Base-by-base conservation (phyloP, 2,329 filamentous ascomycete species). In the Gnomoniopsis sp. region DNA sequence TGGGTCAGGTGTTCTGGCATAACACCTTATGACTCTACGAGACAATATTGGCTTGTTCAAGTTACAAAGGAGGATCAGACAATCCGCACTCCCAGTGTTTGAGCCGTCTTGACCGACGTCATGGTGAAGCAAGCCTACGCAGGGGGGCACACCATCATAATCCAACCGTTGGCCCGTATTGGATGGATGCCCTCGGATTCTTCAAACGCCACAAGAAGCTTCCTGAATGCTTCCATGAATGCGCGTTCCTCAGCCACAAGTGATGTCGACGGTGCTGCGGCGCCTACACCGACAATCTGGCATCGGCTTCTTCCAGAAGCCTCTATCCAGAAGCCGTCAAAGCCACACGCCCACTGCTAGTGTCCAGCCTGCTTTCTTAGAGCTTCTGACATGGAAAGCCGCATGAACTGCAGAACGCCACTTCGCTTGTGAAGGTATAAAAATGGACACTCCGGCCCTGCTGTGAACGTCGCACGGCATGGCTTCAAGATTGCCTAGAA, bases 341-440 rank as follows among this genome's bases (percentile, higher is more conserved):
- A 19, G 33, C 34, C 49, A 44, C 51, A 47, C 6, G 19, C 21
- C 6, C 11, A 19, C 34, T 14, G 12, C 19, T 54, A 54, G 30
- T 54, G 14, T n/a, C 12, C n/a, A 47, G n/a, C n/a, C 23, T 3
- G 14, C 22, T 19, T 46, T 21, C 14, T 19, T 2, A 11, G 14
- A 26, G 6, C 17, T 22, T 47, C 38, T 49, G 22, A 48, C 19
- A 48, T 58, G 48, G 47, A 41, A 21, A 26, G 8, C n/a, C 7
- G 14, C 36, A 49, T 44, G 55, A 51, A 21, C 33, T 36, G 46
- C 51, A 58, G 12, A 38, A 48, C 59, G 55, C 59, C 59, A 61
- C 44, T 50, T 61, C 59, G 59, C 59, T 61, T 61, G 51, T 49
- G 55, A 44, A 55, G 55, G 48, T 19, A 26, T 10, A 34, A 55